Conservation (phyloP, 352 stramenopile species). For the Phytophthora nicotianae region DNA sequence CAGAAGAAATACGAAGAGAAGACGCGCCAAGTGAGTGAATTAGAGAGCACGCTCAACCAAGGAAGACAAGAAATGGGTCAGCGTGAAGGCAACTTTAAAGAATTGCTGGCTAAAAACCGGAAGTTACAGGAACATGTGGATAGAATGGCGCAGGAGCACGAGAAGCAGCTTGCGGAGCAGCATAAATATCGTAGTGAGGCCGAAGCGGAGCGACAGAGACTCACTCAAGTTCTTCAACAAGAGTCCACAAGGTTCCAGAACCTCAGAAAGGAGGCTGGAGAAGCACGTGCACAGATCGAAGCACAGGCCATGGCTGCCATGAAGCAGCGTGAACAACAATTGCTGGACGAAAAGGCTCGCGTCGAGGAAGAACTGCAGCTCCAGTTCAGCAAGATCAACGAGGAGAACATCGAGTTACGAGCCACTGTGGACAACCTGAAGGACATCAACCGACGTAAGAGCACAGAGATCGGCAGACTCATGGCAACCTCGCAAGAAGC, state of each 20-base stretch:
- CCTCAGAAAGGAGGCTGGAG: conserved; percentile 43
- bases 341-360: conserved; percentile 52
- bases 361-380: conserved; percentile 45
- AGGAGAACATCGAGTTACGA: conserved; percentile 49
- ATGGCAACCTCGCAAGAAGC: conserved; percentile 52
- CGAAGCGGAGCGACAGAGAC: conserved; percentile 46
- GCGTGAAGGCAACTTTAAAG: conserved; percentile 38
- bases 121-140: conserved; percentile 54
- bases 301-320: conserved; percentile 46
- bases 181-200: conserved; percentile 45
- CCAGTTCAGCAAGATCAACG: conserved; percentile 41
- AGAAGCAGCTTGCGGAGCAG: conserved; percentile 51
- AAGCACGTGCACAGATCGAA: conserved; percentile 50
- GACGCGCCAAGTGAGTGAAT: conserved; percentile 30
- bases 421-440: conserved; percentile 53
- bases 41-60: conserved; percentile 41
- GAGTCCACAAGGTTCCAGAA: conserved; percentile 45
- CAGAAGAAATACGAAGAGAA: conserved; percentile 45
- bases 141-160: conserved; percentile 48
- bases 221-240: conserved; percentile 45
- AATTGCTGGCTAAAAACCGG: conserved; percentile 46
- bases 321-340: conserved; percentile 55
- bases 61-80: conserved; percentile 42
- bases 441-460: conserved; percentile 57
- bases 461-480: conserved; percentile 54